Base-by-base conservation (phyloP, 257 asterid genomes). In the Echites panduratus region DNA sequence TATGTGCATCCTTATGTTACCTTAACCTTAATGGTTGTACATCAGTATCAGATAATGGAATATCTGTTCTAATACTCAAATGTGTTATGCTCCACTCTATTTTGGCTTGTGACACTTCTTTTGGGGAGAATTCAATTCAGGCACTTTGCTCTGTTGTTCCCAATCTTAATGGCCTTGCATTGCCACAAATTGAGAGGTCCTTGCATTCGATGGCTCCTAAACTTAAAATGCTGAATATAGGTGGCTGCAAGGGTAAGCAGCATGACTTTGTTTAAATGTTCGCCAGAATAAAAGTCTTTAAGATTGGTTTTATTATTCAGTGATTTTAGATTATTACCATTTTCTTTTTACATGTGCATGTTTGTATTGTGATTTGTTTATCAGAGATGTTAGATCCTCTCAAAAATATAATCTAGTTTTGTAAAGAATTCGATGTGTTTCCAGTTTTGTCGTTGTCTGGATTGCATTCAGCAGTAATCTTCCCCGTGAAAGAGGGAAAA, bases 1-100 rank as follows among this genome's bases (percentile, higher is more conserved):
- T 81, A 71, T 93, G 96, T 73, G 70, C 66, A 56, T 85, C 85
- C 78, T 76, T 93, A 80, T 71, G 82, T 75, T 85, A 79, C 77
- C 73, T 90, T 77, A 90, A 93, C 85, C 72, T 93, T 52, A 89
- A 75, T 75, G 97, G 96, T 73, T 93, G 98, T 71, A 82, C 75
- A 56, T 87, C 91, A 65, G 84, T 89, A 35, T 85, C 97, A 10
- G 98, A 93, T 80, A 75, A 73, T 78, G 95, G 96, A 62, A 83
- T 93, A 79, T 86, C 98, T 64, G 70, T 48, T 61, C 72, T 89
- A 83, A 77, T 93, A 77, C 75, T 71, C 74, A 93, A 83, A 63
- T 90, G 96, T 76, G 72, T 76, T 79, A 81, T 73, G 73, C 86
- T 93, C 44, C 80, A 75, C 22, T 89, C 98, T 35, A 59, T 89